Percentiles rank a stretch among this genome's conserved stretches.
phyloP scores from a whole-genome alignment of 2,329 filamentous ascomycete genomes.

The Aureobasidium sp. region DNA sequence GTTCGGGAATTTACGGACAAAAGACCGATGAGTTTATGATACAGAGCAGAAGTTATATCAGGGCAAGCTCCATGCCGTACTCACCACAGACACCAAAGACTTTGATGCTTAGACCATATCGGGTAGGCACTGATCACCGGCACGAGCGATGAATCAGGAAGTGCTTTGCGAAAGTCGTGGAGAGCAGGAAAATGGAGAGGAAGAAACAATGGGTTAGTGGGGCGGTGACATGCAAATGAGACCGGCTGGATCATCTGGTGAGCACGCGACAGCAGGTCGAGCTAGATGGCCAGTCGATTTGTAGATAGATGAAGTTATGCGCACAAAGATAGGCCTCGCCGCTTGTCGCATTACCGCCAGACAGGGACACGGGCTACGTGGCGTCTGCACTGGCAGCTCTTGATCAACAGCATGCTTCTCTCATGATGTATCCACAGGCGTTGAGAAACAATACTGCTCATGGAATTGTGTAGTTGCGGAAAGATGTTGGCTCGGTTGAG shows the following conservation, averaged over 20 bases:
- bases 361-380: background rate
- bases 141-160: background rate
- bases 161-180: background rate
- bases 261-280: constrained; percentile 10
- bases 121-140: background rate
- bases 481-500: background rate
- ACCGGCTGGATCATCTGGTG: background rate
- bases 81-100: background rate
- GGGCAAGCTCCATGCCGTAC: background rate
- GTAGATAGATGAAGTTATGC: background rate
- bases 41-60: background rate
- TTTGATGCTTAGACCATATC: background rate
- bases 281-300: background rate
- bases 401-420: background rate
- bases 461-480: background rate
- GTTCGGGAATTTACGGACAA: background rate
- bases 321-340: background rate
- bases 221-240: constrained; percentile 9
- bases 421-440: background rate
- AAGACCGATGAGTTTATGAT: background rate
- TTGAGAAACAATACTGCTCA: background rate
- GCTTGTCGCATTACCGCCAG: background rate
- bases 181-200: background rate
- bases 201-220: background rate
- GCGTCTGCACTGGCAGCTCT: background rate